Percentiles rank a stretch among this genome's conserved stretches.
Conservation (phyloP, 139 green algal species). For the Closterium sp. region DNA sequence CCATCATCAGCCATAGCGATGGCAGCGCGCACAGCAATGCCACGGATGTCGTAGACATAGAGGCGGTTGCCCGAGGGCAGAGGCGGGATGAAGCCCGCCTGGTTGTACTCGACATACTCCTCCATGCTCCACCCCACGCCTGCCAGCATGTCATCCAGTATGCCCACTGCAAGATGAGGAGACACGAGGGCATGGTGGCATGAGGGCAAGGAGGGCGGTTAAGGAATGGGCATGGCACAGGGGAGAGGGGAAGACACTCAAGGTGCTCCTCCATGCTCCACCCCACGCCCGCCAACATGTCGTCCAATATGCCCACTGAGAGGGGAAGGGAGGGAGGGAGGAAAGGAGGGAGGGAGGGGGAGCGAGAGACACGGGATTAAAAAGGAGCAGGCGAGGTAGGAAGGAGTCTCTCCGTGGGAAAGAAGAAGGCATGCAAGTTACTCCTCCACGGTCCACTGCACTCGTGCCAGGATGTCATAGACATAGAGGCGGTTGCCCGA, state of each 20-base stretch:
- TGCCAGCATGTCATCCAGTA: conserved; percentile 56
- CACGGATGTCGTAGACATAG: conserved; percentile 44
- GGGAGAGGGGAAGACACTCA: neutral
- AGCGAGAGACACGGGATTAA: neutral
- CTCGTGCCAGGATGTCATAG: neutral
- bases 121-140: conserved; percentile 50
- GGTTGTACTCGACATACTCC: conserved; percentile 32
- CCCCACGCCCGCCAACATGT: conserved; percentile 51
- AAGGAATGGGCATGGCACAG: neutral
- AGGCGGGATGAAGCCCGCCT: conserved; percentile 34
- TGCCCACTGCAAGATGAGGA: conserved; percentile 12
- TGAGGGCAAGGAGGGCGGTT: neutral
- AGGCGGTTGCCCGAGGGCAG: conserved; percentile 38
- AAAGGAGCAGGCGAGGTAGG: too few species aligned
- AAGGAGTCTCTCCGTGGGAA: too few species aligned
- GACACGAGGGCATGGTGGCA: neutral
- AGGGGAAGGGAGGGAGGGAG: too few species aligned
- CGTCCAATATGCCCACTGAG: conserved; percentile 52
- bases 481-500: conserved; percentile 48
- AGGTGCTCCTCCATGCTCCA: conserved; percentile 51
- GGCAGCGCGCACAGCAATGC: conserved; percentile 84
- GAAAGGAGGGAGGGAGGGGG: too few species aligned
- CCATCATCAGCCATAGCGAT: conserved; percentile 79
- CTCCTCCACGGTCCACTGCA: neutral
- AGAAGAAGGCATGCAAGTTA: too few species aligned